Conservation (phyloP, 345 rosid genomes). For the Geranium brycei region DNA sequence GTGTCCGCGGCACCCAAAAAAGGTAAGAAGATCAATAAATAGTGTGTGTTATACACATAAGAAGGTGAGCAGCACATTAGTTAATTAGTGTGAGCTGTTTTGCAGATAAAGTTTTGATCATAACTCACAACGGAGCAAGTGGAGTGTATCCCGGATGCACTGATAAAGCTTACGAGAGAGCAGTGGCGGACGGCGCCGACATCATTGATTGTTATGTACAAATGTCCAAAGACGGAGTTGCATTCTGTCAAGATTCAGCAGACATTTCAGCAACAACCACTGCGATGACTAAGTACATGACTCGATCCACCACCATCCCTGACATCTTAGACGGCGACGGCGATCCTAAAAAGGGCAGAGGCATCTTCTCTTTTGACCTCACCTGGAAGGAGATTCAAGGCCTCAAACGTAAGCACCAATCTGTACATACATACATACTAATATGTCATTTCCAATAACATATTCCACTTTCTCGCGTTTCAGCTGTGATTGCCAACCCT, state of each 20-base stretch:
- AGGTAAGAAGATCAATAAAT: slow-evolving; percentile 17
- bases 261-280: slow-evolving; percentile 54
- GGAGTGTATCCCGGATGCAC: slow-evolving; percentile 73
- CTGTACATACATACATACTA: too few species aligned
- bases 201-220: slow-evolving; percentile 74
- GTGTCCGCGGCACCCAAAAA: slow-evolving; percentile 13
- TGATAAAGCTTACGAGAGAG: slow-evolving; percentile 73
- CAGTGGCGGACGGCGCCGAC: slow-evolving; percentile 63
- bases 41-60: too few species aligned
- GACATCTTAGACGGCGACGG: slow-evolving; percentile 38
- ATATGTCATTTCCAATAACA: too few species aligned
- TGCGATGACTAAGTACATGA: slow-evolving; percentile 40
- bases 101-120: slow-evolving; percentile 37
- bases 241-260: slow-evolving; percentile 56
- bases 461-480: slow-evolving; percentile 2
- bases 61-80: neutral
- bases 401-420: slow-evolving; percentile 41
- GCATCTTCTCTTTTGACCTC: slow-evolving; percentile 80
- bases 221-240: slow-evolving; percentile 70
- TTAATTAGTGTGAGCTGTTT: neutral
- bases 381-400: slow-evolving; percentile 76
- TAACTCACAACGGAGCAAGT: slow-evolving; percentile 80
- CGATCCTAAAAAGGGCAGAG: slow-evolving; percentile 29
- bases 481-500: slow-evolving; percentile 72
- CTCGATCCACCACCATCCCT: slow-evolving; percentile 38